phyloP scores from a whole-genome alignment of 2,329 filamentous ascomycete species.

The Aspergillus hiratsukae region DNA sequence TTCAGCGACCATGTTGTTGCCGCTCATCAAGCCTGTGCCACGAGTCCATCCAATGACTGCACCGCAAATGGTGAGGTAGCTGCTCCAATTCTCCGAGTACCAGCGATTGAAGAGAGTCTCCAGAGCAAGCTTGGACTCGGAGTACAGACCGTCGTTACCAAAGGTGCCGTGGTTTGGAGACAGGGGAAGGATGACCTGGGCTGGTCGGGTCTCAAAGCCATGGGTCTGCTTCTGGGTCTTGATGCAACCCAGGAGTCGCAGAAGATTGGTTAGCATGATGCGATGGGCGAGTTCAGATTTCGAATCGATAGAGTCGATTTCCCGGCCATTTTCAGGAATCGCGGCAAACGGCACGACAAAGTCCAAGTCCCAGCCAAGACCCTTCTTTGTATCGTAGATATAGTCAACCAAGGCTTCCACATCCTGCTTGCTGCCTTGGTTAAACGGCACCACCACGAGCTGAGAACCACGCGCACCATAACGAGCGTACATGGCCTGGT shows the following conservation, averaged over 20 bases:
- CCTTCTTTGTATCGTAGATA: conserved; percentile 94
- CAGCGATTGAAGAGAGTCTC: conserved; percentile 98
- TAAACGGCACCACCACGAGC: conserved; percentile 97
- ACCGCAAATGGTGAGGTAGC: conserved; percentile 97
- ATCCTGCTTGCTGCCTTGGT: conserved; percentile 97
- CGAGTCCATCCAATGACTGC: conserved; percentile 99
- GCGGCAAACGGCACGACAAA: conserved; percentile 94
- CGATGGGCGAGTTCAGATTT: conserved; percentile 97
- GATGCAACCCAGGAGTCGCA: conserved; percentile 83
- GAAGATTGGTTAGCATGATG: conserved; percentile 97
- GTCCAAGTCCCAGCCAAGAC: conserved; percentile 96
- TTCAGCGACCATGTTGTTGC: conserved; percentile 95
- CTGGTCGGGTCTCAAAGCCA: conserved; percentile 90
- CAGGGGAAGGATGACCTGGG: conserved; percentile 90
- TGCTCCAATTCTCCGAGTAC: conserved; percentile 95
- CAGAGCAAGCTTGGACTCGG: conserved; percentile 93
- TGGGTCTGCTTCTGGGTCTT: conserved; percentile 85
- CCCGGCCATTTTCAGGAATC: conserved; percentile 94
- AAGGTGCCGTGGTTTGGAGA: conserved; percentile 99
- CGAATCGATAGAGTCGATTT: conserved; percentile 94
- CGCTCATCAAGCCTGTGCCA: conserved; percentile 95
- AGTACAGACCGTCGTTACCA: conserved; percentile 95
- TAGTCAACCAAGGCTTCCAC: conserved; percentile 91
- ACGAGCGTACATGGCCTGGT: conserved; percentile 96
- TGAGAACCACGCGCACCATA: conserved; percentile 92